Evolutionary conservation across 2,329 filamentous ascomycete species (phyloP).

Genomic region (Claviceps monticola): DNA sequence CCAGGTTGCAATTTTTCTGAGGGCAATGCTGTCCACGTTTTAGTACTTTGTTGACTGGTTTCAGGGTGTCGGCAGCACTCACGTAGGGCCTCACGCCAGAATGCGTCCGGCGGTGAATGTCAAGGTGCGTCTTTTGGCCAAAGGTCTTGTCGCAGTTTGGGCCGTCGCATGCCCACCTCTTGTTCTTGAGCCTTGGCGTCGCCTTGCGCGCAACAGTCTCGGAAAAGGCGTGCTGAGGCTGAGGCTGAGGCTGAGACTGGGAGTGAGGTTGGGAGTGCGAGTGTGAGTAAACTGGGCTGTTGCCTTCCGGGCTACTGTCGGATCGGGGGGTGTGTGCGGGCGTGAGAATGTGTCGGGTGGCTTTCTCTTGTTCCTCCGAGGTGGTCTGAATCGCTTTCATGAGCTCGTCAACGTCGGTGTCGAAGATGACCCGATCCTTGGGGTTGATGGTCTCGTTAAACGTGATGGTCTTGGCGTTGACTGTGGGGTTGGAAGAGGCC

Average conservation of each 20-base stretch:
- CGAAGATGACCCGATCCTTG: constrained; percentile 46
- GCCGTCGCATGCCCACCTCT: constrained; percentile 60
- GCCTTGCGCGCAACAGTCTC: constrained; percentile 8
- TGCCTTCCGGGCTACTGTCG: constrained; percentile 7
- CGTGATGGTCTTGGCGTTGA: constrained; percentile 27
- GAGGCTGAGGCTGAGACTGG: constrained; percentile 17
- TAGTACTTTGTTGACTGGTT: not conserved
- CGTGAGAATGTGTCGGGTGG: constrained; percentile 13
- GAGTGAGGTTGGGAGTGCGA: too few relatives aligned
- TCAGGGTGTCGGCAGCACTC: constrained; percentile 21
- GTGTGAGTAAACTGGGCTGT: constrained; percentile 9
- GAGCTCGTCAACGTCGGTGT: constrained; percentile 72
- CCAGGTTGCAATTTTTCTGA: constrained; percentile 57
- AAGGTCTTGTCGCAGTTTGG: constrained; percentile 70
- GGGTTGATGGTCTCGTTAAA: constrained; percentile 33
- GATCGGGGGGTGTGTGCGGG: constrained; percentile 11
- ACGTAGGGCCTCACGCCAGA: constrained; percentile 86
- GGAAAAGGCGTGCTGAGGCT: constrained; percentile 15
- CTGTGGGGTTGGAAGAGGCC: constrained; percentile 13
- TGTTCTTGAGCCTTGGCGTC: constrained; percentile 25
- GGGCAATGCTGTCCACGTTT: constrained; percentile 42
- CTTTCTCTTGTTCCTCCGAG: constrained; percentile 24
- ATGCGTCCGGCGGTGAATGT: constrained; percentile 79
- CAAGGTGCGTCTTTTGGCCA: constrained; percentile 81
- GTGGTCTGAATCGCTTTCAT: constrained; percentile 81